Percentiles rank a stretch among this genome's conserved stretches.
These are phyloP conservation scores for Rheum nobile DNA, from an alignment of 148 eudicot genomes.

Conservation along the genomic window DNA sequence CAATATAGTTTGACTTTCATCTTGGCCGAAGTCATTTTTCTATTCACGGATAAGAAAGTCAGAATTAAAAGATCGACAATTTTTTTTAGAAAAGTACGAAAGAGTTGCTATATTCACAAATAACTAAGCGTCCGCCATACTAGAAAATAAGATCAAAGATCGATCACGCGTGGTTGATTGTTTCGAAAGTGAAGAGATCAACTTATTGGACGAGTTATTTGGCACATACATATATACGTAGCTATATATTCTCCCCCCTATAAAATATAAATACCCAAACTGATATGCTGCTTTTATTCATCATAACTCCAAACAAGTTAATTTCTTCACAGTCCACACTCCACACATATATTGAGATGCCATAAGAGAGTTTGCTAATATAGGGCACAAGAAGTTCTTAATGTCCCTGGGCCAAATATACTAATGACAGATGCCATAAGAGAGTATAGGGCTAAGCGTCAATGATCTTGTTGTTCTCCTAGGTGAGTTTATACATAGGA, in stretches of 20 bases:
- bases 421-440: conserved; percentile 13
- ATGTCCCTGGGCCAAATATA: conserved; percentile 25
- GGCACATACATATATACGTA: background rate
- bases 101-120: background rate
- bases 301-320: background rate
- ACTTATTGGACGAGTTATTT: background rate
- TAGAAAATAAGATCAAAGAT: background rate
- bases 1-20: too few relatives aligned
- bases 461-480: conserved; percentile 26
- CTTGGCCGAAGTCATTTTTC: background rate
- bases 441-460: conserved; percentile 19
- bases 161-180: background rate
- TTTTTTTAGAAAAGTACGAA: background rate
- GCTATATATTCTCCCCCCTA: background rate
- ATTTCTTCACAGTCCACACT: too few relatives aligned
- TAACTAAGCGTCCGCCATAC: background rate
- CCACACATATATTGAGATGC: background rate
- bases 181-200: background rate
- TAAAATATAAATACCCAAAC: background rate
- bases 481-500: conserved; percentile 6
- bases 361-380: conserved; percentile 19
- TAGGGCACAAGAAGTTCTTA: conserved; percentile 18
- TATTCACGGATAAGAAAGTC: too few relatives aligned
- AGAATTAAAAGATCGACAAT: background rate
- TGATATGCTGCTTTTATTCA: too few relatives aligned